phyloP scores from a whole-genome alignment of 31 red algal genomes.

The Asparagopsis taxiformis region DNA sequence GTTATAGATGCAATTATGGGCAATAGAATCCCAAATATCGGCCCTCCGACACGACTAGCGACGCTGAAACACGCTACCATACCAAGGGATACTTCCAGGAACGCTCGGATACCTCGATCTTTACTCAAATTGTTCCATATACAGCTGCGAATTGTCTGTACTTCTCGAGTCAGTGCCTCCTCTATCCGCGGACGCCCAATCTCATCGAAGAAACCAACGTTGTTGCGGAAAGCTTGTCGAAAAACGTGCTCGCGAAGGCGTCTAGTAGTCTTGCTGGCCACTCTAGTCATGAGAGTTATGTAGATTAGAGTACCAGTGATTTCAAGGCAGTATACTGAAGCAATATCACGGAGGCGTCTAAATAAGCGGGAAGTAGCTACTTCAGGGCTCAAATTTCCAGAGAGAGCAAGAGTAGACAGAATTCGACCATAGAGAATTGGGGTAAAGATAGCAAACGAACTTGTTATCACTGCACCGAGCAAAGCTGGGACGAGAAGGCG shows the following conservation, averaged over 20 bases:
- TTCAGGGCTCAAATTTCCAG: conserved; percentile 1
- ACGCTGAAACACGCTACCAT: conserved; percentile 39
- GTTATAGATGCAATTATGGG: conserved; percentile 40
- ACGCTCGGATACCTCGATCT: conserved; percentile 75
- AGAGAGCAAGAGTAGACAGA: conserved; percentile 26
- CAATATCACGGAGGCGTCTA: conserved; percentile 21
- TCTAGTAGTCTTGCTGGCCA: conserved; percentile 39
- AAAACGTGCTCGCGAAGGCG: conserved; percentile 54
- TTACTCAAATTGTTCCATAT: conserved; percentile 63
- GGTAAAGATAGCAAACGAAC: conserved; percentile 33
- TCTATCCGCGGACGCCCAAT: conserved; percentile 30
- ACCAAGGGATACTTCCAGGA: conserved; percentile 45
- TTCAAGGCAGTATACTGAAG: conserved; percentile 44
- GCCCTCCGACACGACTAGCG: conserved; percentile 34
- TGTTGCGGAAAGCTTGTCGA: conserved; percentile 19
- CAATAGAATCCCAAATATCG: conserved; percentile 56
- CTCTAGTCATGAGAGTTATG: conserved; percentile 40
- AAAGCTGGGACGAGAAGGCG: conserved; percentile 61
- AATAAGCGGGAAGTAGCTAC: conserved; percentile 18
- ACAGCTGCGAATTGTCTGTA: conserved; percentile 31
- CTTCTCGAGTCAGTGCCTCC: conserved; percentile 29
- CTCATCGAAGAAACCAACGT: conserved; percentile 70
- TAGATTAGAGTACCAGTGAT: conserved; percentile 24
- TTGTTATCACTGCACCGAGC: conserved; percentile 33
- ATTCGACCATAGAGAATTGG: conserved; percentile 67